Percentiles rank a stretch among this genome's conserved stretches.
Evolutionary conservation across 2,329 filamentous ascomycete genomes (phyloP).

Genomic region (Monosporascus sp.): DNA sequence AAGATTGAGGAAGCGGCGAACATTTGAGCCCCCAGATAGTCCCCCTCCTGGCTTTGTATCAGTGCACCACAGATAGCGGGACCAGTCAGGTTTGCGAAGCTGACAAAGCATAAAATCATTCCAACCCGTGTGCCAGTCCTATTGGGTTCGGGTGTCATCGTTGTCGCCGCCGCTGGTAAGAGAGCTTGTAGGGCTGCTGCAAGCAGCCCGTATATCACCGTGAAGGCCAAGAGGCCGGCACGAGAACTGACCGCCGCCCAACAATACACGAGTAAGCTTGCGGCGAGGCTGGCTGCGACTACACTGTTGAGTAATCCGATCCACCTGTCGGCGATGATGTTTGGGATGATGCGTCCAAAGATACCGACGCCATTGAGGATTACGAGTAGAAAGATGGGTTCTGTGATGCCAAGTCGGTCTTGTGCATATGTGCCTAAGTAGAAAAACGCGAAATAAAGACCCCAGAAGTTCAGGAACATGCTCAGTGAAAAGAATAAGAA

Average conservation of each 20-base stretch:
- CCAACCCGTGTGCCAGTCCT: constrained; percentile 5
- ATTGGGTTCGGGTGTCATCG: constrained; percentile 9
- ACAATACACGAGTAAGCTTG: constrained; percentile 21
- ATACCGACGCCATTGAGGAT: constrained; percentile 50
- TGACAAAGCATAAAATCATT: constrained; percentile 7
- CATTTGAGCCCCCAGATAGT: constrained; percentile 5
- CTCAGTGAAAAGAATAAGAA: constrained; percentile 30
- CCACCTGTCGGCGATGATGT: constrained; percentile 39
- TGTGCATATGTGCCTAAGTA: constrained; percentile 26
- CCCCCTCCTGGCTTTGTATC: constrained; percentile 1
- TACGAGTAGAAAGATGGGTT: constrained; percentile 39
- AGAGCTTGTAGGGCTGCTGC: constrained; percentile 8
- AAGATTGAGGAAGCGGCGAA: constrained; percentile 6
- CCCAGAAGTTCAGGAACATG: constrained; percentile 34
- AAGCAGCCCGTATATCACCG: constrained; percentile 4
- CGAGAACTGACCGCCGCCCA: constrained; percentile 21
- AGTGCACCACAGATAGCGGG: constrained; percentile 6
- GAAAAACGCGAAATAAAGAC: constrained; percentile 37
- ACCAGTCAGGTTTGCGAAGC: constrained; percentile 6
- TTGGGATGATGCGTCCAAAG: constrained; percentile 42
- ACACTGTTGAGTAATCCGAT: constrained; percentile 47
- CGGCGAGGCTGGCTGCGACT: constrained; percentile 29
- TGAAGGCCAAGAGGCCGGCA: constrained; percentile 20
- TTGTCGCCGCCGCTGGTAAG: constrained; percentile 5
- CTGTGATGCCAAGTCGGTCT: constrained; percentile 8